These are phyloP conservation scores for Naganishia vishniacii DNA, from an alignment of 768 basidiomycete species.

Conservation along the genomic window DNA sequence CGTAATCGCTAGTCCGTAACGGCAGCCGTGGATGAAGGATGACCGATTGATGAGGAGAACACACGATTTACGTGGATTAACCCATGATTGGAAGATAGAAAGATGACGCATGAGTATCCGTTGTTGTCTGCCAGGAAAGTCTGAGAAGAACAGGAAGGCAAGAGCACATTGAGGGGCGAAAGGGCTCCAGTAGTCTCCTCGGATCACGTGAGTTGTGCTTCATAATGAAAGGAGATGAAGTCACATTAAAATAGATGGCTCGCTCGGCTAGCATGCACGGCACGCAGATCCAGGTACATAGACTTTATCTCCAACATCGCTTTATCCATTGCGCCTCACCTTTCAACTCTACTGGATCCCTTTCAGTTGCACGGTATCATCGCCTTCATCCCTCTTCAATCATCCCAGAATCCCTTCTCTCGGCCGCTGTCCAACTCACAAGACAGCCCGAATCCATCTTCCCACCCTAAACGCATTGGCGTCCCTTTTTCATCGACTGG, in stretches of 20 bases:
- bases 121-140: too few relatives aligned
- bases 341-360: too few relatives aligned
- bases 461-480: neutral
- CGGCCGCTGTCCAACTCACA: slow-evolving; percentile 9
- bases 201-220: neutral
- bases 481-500: neutral
- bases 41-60: too few relatives aligned
- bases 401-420: neutral
- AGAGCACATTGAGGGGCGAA: too few relatives aligned
- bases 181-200: too few relatives aligned
- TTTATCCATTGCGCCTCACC: neutral
- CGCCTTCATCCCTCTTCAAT: neutral
- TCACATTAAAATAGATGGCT: slow-evolving; percentile 2
- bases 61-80: too few relatives aligned
- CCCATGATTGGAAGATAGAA: too few relatives aligned
- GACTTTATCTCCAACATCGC: slow-evolving; percentile 7
- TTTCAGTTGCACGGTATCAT: too few relatives aligned
- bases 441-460: slow-evolving; percentile 8
- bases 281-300: neutral
- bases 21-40: too few relatives aligned
- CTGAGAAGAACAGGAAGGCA: too few relatives aligned
- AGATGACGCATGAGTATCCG: too few relatives aligned
- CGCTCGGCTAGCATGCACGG: neutral
- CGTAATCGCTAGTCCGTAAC: too few relatives aligned
- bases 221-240: slow-evolving; percentile 1